Percentiles rank a stretch among this genome's conserved stretches.
These are phyloP conservation scores for Calonectria fujianensis DNA, from an alignment of 2,329 filamentous ascomycete species.

Conservation along the genomic window DNA sequence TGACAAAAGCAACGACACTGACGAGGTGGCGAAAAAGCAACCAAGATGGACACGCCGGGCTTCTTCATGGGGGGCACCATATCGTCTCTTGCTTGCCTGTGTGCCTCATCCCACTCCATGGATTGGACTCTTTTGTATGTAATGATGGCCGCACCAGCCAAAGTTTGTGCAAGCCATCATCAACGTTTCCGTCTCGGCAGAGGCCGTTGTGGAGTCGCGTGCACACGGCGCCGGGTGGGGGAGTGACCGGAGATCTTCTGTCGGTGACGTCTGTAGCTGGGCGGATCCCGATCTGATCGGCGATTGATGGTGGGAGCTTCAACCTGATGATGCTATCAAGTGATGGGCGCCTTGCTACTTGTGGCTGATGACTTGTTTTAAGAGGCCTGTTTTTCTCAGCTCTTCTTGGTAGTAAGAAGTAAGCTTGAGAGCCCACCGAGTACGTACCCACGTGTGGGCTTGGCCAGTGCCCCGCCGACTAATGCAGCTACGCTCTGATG, in stretches of 20 bases:
- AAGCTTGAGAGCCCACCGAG: background rate
- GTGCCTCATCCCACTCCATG: background rate
- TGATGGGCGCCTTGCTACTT: background rate
- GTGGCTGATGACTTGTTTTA: slow-evolving; percentile 4
- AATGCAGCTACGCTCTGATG: slow-evolving; percentile 8
- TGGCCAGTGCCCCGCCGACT: slow-evolving; percentile 15
- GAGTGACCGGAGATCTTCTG: slow-evolving; percentile 21
- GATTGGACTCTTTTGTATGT: background rate
- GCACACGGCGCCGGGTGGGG: slow-evolving; percentile 24
- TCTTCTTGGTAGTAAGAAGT: background rate
- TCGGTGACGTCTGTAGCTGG: slow-evolving; percentile 31
- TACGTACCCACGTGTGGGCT: slow-evolving; percentile 40
- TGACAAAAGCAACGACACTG: slow-evolving; percentile 20
- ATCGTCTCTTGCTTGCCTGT: background rate
- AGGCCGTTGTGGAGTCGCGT: slow-evolving; percentile 39
- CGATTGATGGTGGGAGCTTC: slow-evolving; percentile 10
- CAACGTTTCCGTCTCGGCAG: slow-evolving; percentile 8
- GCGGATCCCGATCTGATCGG: background rate
- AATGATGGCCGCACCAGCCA: background rate
- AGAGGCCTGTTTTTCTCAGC: slow-evolving; percentile 6
- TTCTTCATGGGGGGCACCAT: background rate
- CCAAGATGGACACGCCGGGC: background rate
- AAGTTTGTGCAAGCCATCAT: slow-evolving; percentile 19
- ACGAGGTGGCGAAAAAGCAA: slow-evolving; percentile 19
- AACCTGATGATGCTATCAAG: slow-evolving; percentile 7